Percentiles rank a stretch among this genome's conserved stretches.
Conservation (phyloP, 306 rosid species). For the Macrotyloma uniflorum region DNA sequence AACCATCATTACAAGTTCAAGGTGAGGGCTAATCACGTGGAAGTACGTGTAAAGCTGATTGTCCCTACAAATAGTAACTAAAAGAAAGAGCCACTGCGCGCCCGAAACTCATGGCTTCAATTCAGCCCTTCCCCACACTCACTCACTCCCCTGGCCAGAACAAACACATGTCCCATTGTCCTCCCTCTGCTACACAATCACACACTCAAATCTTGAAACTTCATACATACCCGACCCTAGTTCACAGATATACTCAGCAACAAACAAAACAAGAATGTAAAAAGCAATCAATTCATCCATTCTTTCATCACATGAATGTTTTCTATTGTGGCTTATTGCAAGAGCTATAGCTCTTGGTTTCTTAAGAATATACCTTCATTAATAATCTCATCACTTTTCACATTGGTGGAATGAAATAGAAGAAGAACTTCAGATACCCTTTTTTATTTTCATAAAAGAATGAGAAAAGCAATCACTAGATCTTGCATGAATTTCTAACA, state of each 20-base stretch:
- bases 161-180: constrained; percentile 1
- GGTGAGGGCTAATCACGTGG: constrained; percentile 58
- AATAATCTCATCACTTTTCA: background rate
- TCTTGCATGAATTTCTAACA: background rate
- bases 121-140: constrained; percentile 48
- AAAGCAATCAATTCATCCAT: background rate
- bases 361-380: background rate
- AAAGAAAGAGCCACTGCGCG: constrained; percentile 42
- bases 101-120: constrained; percentile 64
- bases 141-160: background rate
- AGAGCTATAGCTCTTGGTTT: background rate
- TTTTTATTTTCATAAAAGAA: background rate
- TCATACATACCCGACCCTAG: background rate
- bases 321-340: background rate
- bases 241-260: background rate
- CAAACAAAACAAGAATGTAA: background rate
- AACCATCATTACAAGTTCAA: constrained; percentile 56
- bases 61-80: constrained; percentile 54
- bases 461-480: background rate
- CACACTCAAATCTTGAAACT: background rate
- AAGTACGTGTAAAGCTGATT: constrained; percentile 63
- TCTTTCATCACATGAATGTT: background rate
- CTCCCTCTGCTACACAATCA: background rate
- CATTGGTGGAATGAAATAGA: background rate
- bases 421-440: background rate